Evolutionary conservation across 2,329 filamentous ascomycete genomes (phyloP).

Genomic region (Ceratocystis colombiana): DNA sequence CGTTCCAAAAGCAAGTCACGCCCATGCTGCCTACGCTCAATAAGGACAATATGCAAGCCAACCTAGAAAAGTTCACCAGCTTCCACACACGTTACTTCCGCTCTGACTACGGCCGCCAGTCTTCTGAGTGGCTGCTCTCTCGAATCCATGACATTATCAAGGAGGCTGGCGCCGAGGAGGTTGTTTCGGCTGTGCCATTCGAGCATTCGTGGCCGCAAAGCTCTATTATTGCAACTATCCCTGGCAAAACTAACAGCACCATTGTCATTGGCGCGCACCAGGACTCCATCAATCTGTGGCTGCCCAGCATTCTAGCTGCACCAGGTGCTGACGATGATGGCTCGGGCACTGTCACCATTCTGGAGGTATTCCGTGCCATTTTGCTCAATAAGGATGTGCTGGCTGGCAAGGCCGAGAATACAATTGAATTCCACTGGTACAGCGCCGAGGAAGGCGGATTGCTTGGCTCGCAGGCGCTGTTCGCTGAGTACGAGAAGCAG

Average conservation of each 20-base stretch:
- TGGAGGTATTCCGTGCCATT: constrained; percentile 78
- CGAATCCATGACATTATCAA: constrained; percentile 64
- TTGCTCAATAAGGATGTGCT: constrained; percentile 61
- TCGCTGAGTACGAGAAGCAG: constrained; percentile 64
- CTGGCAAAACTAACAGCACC: constrained; percentile 69
- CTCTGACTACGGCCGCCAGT: constrained; percentile 67
- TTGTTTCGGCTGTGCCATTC: constrained; percentile 64
- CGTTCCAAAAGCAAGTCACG: constrained; percentile 54
- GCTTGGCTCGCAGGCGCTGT: constrained; percentile 81
- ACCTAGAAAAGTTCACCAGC: constrained; percentile 66
- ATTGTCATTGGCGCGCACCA: constrained; percentile 88
- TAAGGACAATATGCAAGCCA: constrained; percentile 64
- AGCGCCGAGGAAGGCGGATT: constrained; percentile 81
- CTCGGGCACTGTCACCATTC: constrained; percentile 83
- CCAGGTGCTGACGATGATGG: constrained; percentile 95
- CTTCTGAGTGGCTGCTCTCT: constrained; percentile 73
- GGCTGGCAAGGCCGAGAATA: constrained; percentile 65
- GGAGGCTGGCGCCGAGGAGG: constrained; percentile 56
- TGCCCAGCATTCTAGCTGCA: constrained; percentile 72
- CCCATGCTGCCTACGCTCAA: constrained; percentile 59
- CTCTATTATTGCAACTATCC: constrained; percentile 84
- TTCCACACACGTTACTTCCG: constrained; percentile 80
- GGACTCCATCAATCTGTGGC: constrained; percentile 87
- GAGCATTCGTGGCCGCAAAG: constrained; percentile 78
- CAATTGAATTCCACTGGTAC: constrained; percentile 95